A percentile compares a stretch with the other conserved stretches of the same genome.
phyloP scores from a whole-genome alignment of 495 filamentous ascomycete genomes.

The Barbatosphaeria neglecta region DNA sequence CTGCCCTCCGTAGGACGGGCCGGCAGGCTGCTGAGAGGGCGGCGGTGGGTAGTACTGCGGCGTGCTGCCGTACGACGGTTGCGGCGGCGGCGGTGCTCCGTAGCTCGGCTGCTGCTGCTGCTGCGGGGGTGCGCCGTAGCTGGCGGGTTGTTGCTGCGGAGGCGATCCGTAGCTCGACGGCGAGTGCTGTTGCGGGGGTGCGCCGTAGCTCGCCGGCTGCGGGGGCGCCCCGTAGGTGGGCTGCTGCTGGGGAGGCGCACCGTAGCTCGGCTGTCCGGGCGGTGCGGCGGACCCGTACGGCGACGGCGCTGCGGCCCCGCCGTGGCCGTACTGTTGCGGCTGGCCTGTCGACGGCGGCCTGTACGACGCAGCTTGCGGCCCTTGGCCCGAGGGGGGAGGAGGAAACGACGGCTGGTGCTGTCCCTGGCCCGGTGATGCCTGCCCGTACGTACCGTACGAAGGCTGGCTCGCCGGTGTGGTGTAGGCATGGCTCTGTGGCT shows the following conservation, averaged over 20 bases:
- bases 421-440: slow-evolving; percentile 3
- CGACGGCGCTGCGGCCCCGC: not conserved
- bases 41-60: slow-evolving; percentile 6
- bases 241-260: slow-evolving; percentile 1
- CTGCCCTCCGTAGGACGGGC: slow-evolving; percentile 18
- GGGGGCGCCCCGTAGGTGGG: slow-evolving; percentile 11
- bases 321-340: slow-evolving; percentile 6
- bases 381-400: slow-evolving; percentile 16
- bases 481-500: slow-evolving; percentile 14
- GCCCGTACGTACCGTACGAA: not conserved
- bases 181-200: slow-evolving; percentile 1
- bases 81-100: not conserved
- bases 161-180: not conserved
- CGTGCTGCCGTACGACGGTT: slow-evolving; percentile 8
- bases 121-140: slow-evolving; percentile 13
- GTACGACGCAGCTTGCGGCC: slow-evolving; percentile 10
- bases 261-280: slow-evolving; percentile 7
- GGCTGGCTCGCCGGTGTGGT: not conserved
- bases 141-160: slow-evolving; percentile 10
- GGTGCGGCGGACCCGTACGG: slow-evolving; percentile 9
- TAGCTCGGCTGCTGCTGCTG: slow-evolving; percentile 4
- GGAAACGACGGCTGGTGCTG: slow-evolving; percentile 14
- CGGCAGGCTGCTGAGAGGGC: not conserved
- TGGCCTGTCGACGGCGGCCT: slow-evolving; percentile 1
- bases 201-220: slow-evolving; percentile 5